These are phyloP conservation scores for Globisporangium perplexum DNA, from an alignment of 352 stramenopile species.

Conservation along the genomic window DNA sequence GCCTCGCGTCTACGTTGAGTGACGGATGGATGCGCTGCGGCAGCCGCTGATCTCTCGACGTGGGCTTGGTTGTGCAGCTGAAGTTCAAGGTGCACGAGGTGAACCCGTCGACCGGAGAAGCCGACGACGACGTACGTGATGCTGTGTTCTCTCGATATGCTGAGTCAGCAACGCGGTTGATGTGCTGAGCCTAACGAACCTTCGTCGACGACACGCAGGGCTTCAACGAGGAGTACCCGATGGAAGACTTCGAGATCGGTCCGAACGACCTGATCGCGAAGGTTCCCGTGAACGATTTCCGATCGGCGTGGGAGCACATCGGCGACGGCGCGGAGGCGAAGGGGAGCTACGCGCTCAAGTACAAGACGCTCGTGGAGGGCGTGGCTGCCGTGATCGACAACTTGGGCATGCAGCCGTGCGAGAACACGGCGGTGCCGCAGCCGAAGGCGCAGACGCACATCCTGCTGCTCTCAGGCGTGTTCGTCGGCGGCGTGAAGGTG, in stretches of 20 bases:
- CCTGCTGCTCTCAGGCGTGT: slow-evolving; percentile 94
- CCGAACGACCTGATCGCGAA: slow-evolving; percentile 98
- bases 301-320: slow-evolving; percentile 94
- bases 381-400: slow-evolving; percentile 95
- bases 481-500: slow-evolving; percentile 93
- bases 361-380: slow-evolving; percentile 96
- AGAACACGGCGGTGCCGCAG: slow-evolving; percentile 89
- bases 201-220: slow-evolving; percentile 29
- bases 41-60: not conserved
- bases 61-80: slow-evolving; percentile 38
- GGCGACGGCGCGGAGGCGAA: slow-evolving; percentile 93
- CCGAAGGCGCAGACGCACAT: slow-evolving; percentile 94
- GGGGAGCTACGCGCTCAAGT: slow-evolving; percentile 95
- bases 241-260: slow-evolving; percentile 96
- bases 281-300: slow-evolving; percentile 94
- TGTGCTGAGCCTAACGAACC: not conserved
- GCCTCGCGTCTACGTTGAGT: not conserved
- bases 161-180: not conserved
- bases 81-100: slow-evolving; percentile 95
- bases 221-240: slow-evolving; percentile 98
- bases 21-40: not conserved
- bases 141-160: slow-evolving; percentile 5
- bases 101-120: slow-evolving; percentile 92
- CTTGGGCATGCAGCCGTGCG: slow-evolving; percentile 96
- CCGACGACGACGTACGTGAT: slow-evolving; percentile 56